Evolutionary conservation across 371 early-diverging fungal genomes (phyloP).

Genomic region (Rhizopus stolonifer): DNA sequence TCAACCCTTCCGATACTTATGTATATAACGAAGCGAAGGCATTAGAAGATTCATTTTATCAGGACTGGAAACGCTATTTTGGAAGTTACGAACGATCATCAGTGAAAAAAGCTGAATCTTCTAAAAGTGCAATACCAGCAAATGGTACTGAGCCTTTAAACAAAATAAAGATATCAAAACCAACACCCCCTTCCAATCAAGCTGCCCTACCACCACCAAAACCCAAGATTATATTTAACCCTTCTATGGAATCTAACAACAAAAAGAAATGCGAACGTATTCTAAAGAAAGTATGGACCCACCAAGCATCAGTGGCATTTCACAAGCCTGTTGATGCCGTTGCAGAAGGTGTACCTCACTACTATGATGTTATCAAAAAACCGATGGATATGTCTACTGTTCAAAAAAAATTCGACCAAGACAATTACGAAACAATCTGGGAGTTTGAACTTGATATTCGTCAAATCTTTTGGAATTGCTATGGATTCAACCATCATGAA

Average conservation of each 20-base stretch:
- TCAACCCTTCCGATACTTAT: conserved; percentile 78
- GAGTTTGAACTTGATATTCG: conserved; percentile 61
- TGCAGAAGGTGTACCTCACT: conserved; percentile 84
- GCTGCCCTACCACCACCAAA: not conserved
- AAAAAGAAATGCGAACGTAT: conserved; percentile 36
- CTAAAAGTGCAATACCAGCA: not conserved
- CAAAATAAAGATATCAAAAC: conserved; percentile 11
- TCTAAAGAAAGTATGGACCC: conserved; percentile 35
- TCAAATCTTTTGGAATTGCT: conserved; percentile 87
- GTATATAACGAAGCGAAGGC: conserved; percentile 66
- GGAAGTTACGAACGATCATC: conserved; percentile 22
- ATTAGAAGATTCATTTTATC: conserved; percentile 62
- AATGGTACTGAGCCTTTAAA: not conserved
- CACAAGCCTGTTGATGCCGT: conserved; percentile 77
- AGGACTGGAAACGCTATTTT: conserved; percentile 51
- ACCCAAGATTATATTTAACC: conserved; percentile 20
- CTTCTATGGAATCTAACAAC: conserved; percentile 38
- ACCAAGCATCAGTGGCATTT: conserved; percentile 40
- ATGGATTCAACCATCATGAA: conserved; percentile 83
- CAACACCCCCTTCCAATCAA: not conserved
- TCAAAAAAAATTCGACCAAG: conserved; percentile 67
- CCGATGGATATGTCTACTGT: conserved; percentile 98
- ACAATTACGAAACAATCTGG: conserved; percentile 43
- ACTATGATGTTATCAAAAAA: conserved; percentile 82
- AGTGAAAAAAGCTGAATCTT: conserved; percentile 12